phyloP scores from a whole-genome alignment of 2,329 filamentous ascomycete species.

The Hysterium pulicare region DNA sequence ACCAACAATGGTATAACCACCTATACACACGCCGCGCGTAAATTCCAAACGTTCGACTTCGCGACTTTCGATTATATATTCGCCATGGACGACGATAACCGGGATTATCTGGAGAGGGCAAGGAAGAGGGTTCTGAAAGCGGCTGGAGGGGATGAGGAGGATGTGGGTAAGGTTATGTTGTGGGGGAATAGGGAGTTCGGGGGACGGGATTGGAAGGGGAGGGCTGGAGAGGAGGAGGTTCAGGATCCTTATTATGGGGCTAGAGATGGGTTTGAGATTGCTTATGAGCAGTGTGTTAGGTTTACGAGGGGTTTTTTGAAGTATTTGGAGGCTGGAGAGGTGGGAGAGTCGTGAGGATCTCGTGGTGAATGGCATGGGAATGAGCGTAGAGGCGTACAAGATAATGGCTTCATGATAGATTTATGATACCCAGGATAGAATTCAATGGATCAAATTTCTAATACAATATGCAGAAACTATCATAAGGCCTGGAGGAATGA shows the following conservation, averaged over 20 bases:
- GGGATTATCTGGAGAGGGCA: slow-evolving; percentile 64
- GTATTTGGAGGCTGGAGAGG: slow-evolving; percentile 44
- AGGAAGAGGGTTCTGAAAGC: slow-evolving; percentile 50
- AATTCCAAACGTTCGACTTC: slow-evolving; percentile 72
- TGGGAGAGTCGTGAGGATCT: too few species aligned
- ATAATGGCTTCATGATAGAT: too few species aligned
- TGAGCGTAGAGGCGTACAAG: too few species aligned
- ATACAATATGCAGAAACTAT: too few species aligned
- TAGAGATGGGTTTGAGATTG: slow-evolving; percentile 72
- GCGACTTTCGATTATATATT: slow-evolving; percentile 87
- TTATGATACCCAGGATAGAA: too few species aligned
- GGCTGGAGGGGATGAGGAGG: slow-evolving; percentile 29
- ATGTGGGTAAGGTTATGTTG: slow-evolving; percentile 62
- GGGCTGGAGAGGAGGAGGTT: slow-evolving; percentile 63
- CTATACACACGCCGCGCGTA: slow-evolving; percentile 74
- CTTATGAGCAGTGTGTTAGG: slow-evolving; percentile 78
- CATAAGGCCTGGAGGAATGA: too few species aligned
- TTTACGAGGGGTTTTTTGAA: slow-evolving; percentile 76
- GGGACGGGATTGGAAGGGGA: slow-evolving; percentile 40
- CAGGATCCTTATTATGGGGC: slow-evolving; percentile 93
- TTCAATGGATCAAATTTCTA: too few species aligned
- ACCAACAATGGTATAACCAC: slow-evolving; percentile 68
- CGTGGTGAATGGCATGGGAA: too few species aligned
- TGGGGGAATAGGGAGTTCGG: slow-evolving; percentile 73
- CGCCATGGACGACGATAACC: slow-evolving; percentile 86